Evolutionary conservation across 2,329 filamentous ascomycete species (phyloP), one percentile per base, ranked within the genome.

Genomic region (Fonsecaea nubica): DNA sequence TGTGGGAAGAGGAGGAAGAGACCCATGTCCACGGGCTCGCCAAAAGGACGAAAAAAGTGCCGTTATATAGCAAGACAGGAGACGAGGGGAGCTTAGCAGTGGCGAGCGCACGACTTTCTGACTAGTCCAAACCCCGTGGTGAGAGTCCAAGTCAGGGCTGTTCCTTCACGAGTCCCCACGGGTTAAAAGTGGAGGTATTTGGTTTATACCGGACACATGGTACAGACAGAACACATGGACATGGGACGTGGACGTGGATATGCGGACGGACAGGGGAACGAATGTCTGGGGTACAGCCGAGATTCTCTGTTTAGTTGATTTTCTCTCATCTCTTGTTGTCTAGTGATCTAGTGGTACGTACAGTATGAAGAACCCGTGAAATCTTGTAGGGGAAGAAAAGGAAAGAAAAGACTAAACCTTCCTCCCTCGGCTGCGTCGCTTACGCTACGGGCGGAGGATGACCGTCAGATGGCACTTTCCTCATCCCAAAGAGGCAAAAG

Each of bases 211-310:
- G 25, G 25, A 25, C 25, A 25, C 25, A 25, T 25, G 25, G 25
- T 25, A 25, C 25, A 25, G 25, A 25, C 25, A 25, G 25, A 25
- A 21, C 56, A 58, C 56, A 58, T 58, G 56, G 36, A 18, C 21
- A 40, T 40, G 25, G 35, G 35, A 36, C 35, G 35, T 36, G 10
- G 25, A 25, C 25, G 25, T 25, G 25, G 25, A 25, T 25, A 25
- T 25, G 2, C 25, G 25, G 25, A 25, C 25, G 3, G 25, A 25
- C 25, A 25, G 25, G 25, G 25, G 25, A 40, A 36, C 35, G 25
- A 48, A 21, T 48, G n/a, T 48, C 38, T 58, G 56, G 56, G 56
- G 56, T 58, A 36, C 56, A 58, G 56, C 56, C 40, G 40, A 30
- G 12, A 33, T 32, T 7, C 18, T 25, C 25, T 54, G 50, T n/a